A percentile compares a stretch with the other conserved stretches of the same genome.
phyloP scores from a whole-genome alignment of 2,329 filamentous ascomycete genomes.

The Sclerotinia nivalis region DNA sequence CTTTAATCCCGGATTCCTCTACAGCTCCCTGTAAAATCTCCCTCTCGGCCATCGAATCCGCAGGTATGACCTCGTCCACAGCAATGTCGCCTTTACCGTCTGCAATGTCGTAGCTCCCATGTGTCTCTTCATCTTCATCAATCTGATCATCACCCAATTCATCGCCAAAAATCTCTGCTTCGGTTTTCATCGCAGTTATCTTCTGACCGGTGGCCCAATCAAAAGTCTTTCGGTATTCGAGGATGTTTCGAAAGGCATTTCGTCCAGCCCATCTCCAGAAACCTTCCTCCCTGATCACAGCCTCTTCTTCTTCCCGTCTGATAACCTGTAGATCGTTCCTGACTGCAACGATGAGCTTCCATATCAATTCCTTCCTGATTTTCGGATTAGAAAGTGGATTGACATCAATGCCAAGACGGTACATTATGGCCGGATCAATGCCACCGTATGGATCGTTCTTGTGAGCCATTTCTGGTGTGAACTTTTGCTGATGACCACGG shows the following conservation, averaged over 20 bases:
- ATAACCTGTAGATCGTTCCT: constrained; percentile 38
- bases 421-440: constrained; percentile 37
- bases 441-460: constrained; percentile 30
- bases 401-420: constrained; percentile 37
- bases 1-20: background rate
- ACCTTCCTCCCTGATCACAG: constrained; percentile 35
- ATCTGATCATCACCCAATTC: background rate
- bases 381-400: constrained; percentile 31
- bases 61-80: too few species aligned
- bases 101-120: background rate
- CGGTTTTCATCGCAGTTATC: constrained; percentile 20
- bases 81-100: background rate
- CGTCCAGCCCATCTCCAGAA: constrained; percentile 41
- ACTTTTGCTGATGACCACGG: constrained; percentile 31
- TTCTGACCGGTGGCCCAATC: constrained; percentile 41
- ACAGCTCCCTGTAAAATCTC: background rate
- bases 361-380: constrained; percentile 35
- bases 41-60: background rate
- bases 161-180: constrained; percentile 13
- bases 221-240: constrained; percentile 29
- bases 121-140: background rate
- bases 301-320: constrained; percentile 34
- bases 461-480: constrained; percentile 13
- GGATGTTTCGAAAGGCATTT: constrained; percentile 32
- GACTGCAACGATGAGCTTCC: constrained; percentile 35